phyloP scores from a whole-genome alignment of 2,329 filamentous ascomycete genomes.

The Arachnopeziza araneosa region DNA sequence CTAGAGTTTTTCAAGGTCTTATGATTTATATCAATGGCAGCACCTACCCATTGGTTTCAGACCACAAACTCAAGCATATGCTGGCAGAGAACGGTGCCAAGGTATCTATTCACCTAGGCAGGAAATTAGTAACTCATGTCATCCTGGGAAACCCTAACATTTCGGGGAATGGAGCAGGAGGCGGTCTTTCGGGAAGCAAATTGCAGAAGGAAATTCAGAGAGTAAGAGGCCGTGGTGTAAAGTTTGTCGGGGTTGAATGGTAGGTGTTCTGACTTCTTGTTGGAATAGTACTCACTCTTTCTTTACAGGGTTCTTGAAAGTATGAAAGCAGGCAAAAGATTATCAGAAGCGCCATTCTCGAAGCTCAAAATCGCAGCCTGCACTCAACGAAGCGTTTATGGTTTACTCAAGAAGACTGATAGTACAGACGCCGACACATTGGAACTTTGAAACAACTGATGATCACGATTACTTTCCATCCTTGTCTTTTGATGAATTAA shows the following conservation, averaged over 20 bases:
- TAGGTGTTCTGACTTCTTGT: slow-evolving; percentile 32
- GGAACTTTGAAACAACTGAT: neutral
- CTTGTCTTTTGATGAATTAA: too few relatives aligned
- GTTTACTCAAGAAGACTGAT: slow-evolving; percentile 36
- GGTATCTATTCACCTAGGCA: slow-evolving; percentile 64
- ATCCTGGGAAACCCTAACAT: slow-evolving; percentile 61
- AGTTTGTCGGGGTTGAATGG: slow-evolving; percentile 80
- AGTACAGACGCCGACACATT: slow-evolving; percentile 4
- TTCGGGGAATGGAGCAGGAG: slow-evolving; percentile 53
- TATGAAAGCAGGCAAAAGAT: slow-evolving; percentile 65
- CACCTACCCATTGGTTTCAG: slow-evolving; percentile 73
- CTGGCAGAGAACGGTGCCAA: slow-evolving; percentile 68
- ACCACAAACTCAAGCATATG: slow-evolving; percentile 78
- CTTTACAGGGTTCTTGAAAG: slow-evolving; percentile 70
- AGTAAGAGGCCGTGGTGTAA: slow-evolving; percentile 63
- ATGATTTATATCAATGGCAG: slow-evolving; percentile 85
- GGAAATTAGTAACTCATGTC: slow-evolving; percentile 77
- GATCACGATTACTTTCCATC: too few relatives aligned
- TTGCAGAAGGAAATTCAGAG: slow-evolving; percentile 72
- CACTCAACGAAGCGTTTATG: slow-evolving; percentile 60
- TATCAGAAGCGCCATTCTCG: slow-evolving; percentile 69
- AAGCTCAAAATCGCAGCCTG: slow-evolving; percentile 55
- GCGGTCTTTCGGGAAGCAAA: slow-evolving; percentile 72
- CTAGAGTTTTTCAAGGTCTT: slow-evolving; percentile 60
- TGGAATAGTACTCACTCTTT: slow-evolving; percentile 2